phyloP scores from a whole-genome alignment of 139 green algal genomes.

The Chlamydomonas eustigma region DNA sequence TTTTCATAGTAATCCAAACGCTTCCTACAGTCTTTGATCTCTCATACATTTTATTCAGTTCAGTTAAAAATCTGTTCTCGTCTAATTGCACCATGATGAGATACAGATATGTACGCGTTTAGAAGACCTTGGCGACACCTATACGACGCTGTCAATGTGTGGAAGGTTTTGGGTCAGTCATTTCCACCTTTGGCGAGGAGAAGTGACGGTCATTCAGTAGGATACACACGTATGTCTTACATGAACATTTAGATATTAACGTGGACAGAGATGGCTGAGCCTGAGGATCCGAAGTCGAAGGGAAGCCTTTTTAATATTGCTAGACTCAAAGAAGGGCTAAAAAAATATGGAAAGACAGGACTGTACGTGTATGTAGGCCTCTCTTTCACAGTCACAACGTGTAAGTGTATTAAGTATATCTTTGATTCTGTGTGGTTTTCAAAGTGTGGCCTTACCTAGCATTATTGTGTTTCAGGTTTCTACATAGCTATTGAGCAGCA shows the following conservation, averaged over 20 bases:
- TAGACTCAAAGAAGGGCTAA: slow-evolving; percentile 32
- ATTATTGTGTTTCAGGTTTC: slow-evolving; percentile 36
- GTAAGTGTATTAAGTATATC: slow-evolving; percentile 23
- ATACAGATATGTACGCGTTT: no score
- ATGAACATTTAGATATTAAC: no score
- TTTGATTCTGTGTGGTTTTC: no score
- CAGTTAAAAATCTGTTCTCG: slow-evolving; percentile 66
- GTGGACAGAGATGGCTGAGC: no score
- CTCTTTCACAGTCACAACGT: slow-evolving; percentile 45
- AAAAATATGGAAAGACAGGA: slow-evolving; percentile 47
- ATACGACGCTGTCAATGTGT: no score
- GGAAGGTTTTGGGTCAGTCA: no score
- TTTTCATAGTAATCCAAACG: slow-evolving; percentile 75
- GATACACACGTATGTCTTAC: no score
- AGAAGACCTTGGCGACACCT: no score
- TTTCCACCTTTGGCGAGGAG: no score
- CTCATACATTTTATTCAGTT: slow-evolving; percentile 75
- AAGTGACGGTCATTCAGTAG: no score
- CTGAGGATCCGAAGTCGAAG: no score
- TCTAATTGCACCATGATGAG: slow-evolving; percentile 59
- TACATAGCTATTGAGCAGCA: slow-evolving; percentile 52
- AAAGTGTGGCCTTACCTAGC: not conserved
- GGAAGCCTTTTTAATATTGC: slow-evolving; percentile 21
- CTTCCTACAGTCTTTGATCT: slow-evolving; percentile 44
- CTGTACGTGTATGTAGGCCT: slow-evolving; percentile 46